Base-by-base conservation (phyloP, 2,329 filamentous ascomycete species). In the Verticillium nonalfalfae region DNA sequence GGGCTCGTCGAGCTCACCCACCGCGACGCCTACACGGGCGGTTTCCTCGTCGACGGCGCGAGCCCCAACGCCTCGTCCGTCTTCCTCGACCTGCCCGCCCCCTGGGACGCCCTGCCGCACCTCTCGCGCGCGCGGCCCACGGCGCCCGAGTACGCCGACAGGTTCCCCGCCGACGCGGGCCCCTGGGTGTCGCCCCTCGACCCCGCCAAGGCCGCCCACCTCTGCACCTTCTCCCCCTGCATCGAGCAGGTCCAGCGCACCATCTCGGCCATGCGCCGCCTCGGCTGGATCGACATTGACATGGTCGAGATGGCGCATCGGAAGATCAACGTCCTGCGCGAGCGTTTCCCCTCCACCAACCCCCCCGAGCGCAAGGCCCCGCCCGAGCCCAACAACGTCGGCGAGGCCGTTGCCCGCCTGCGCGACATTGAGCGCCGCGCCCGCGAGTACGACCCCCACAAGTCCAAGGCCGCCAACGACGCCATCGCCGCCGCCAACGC, bases 141-240 rank as follows among this genome's bases (percentile, higher is more conserved):
- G 57, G 65, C 31, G n/a, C 60, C 63, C 52, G 65, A 65, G 10
- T 65, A 63, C 57, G 67, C 61, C 45, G 68, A 64, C 9, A 60
- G 58, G 6, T 59, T 60, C 7, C 58, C 61, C 14, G 62, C 68
- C 6, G 66, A 54, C 14, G 59, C 64, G 11, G 61, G 65, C 38
- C 74, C 76, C 52, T 87, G 83, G 78, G 71, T 81, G 15, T 88
- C 85, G 0, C 81, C 85, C 0, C 81, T 98, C 11, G 88, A 95
- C 66, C 87, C 91, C 0, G 81, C 82, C n/a, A 82, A 85, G 52
- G 83, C 89, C 5, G 85, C 89, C 1, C 84, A 95, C 70, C 84
- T 99, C 60, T 99, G 95, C 78, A 96, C 93, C 0, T 99, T 99
- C 77, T 96, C 90, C 1, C 95, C 95, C 0, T 99, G 95, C 75